Base-by-base conservation (phyloP, 257 asterid genomes). In the Nicotiana otophora region DNA sequence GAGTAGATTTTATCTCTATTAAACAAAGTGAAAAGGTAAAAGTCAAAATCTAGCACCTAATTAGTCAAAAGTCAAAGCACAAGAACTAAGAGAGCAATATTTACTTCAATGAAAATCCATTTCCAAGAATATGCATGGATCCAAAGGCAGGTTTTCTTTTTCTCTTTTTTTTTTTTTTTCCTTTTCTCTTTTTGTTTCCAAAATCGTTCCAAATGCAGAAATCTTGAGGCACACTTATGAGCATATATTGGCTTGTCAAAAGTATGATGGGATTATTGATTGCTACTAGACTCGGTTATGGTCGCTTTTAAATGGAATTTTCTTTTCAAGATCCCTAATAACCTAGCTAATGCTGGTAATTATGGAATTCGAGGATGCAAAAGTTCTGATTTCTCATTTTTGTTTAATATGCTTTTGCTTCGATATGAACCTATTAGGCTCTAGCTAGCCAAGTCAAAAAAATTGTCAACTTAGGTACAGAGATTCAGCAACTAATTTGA, bases 401-500 rank as follows among this genome's bases (percentile, higher is more conserved):
- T 70, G 58, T 70, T 70, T 19, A 70, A 70, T 39, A 11, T 70
- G 3, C 33, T 39, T 39, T 70, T n/a, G 19, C 54, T 69, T 19
- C 5, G 31, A 36, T 34, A 19, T 12, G 33, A 72, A 72, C 79
- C 36, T 72, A 53, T 72, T 48, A 48, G 17, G 58, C 58, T 14
- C 14, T 46, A 46, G 61, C 42, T 75, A 51, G 63, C 80, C 14
- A 7, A 75, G 42, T 51, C 57, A 67, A 6, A 15, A 0, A 1
- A 19, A 23, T 23, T 58, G 80, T 74, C 63, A 74, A 74, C 63
- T 46, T 74, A 74, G 80, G 80, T 23, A 7, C 80, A 15, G 15
- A 48, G 4, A 48, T 74, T 74, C 80, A 74, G 63, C 80, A 74
- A 74, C 16, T 30, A 74, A 74, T 26, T 74, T 74, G 63, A 51